Evolutionary conservation across 1,284 basidiomycete species (phyloP).

Genomic region (Papiliotrema flavescens): DNA sequence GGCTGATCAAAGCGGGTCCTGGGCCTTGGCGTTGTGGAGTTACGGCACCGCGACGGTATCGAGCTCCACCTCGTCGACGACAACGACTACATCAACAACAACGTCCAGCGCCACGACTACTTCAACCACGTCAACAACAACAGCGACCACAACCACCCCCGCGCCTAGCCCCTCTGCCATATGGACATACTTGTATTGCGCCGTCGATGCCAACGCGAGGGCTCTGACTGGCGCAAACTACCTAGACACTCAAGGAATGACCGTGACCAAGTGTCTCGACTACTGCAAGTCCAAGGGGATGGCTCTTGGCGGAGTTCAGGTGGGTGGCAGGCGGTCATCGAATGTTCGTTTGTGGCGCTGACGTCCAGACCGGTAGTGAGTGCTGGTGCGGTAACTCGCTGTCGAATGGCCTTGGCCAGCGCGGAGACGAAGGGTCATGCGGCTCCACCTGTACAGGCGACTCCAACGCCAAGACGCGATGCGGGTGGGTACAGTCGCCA

Average conservation of each 20-base stretch:
- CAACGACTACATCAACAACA: background rate
- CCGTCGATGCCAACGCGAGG: background rate
- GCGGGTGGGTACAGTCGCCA: background rate
- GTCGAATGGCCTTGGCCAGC: background rate
- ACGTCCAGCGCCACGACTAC: background rate
- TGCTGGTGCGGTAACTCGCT: slow-evolving; percentile 4
- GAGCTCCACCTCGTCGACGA: background rate
- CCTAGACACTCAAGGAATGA: background rate
- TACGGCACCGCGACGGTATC: background rate
- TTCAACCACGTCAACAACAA: slow-evolving; percentile 2
- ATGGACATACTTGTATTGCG: background rate
- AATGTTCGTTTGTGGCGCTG: background rate
- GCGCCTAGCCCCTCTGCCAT: background rate
- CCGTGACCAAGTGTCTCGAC: background rate
- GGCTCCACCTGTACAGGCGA: background rate
- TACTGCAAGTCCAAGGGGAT: background rate
- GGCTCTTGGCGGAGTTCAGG: background rate
- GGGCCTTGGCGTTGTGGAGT: slow-evolving; percentile 1
- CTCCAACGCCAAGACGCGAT: background rate
- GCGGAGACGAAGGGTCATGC: background rate
- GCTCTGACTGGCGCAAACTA: background rate
- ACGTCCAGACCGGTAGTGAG: background rate
- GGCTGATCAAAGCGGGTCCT: background rate
- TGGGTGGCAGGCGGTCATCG: no score
- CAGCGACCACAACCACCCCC: background rate